Conservation (phyloP, 805 yeast species). For the fission yeast (Schizosaccharomyces pombe) region DNA sequence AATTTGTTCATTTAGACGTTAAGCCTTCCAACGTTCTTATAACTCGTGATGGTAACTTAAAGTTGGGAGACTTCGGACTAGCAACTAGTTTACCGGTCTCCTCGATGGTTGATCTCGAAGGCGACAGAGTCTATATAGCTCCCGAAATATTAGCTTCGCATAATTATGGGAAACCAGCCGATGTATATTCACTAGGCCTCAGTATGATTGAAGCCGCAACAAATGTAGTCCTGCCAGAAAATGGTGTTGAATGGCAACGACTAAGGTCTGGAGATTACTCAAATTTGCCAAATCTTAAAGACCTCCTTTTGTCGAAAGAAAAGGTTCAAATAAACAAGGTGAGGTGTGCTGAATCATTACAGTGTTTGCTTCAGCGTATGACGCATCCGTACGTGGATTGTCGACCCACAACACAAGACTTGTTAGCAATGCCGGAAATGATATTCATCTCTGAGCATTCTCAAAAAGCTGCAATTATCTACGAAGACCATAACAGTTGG, state of each 20-base stretch:
- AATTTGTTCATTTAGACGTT: slow-evolving; percentile 66
- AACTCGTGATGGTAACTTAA: slow-evolving; percentile 80
- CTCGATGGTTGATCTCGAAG: slow-evolving; percentile 62
- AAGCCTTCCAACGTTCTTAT: slow-evolving; percentile 89
- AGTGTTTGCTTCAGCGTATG: neutral
- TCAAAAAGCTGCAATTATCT: neutral
- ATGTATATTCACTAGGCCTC: slow-evolving; percentile 79
- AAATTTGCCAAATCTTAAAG: slow-evolving; percentile 32
- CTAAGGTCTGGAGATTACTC: slow-evolving; percentile 82
- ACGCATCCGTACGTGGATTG: neutral
- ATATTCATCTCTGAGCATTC: neutral
- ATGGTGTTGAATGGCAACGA: slow-evolving; percentile 92
- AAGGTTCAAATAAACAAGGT: neutral
- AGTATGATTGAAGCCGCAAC: slow-evolving; percentile 91
- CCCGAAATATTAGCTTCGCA: slow-evolving; percentile 77
- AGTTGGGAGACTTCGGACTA: slow-evolving; percentile 92
- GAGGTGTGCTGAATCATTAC: neutral
- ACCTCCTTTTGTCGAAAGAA: too few species aligned
- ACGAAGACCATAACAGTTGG: neutral
- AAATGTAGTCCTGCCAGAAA: slow-evolving; percentile 80
- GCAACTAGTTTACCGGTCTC: slow-evolving; percentile 54
- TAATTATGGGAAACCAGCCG: slow-evolving; percentile 75
- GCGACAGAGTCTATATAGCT: slow-evolving; percentile 92
- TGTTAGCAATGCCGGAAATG: neutral
- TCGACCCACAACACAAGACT: neutral